Percentiles rank a stretch among this genome's conserved stretches.
These are phyloP conservation scores for Epichloe scottii DNA, from an alignment of 2,329 filamentous ascomycete species.

Conservation along the genomic window DNA sequence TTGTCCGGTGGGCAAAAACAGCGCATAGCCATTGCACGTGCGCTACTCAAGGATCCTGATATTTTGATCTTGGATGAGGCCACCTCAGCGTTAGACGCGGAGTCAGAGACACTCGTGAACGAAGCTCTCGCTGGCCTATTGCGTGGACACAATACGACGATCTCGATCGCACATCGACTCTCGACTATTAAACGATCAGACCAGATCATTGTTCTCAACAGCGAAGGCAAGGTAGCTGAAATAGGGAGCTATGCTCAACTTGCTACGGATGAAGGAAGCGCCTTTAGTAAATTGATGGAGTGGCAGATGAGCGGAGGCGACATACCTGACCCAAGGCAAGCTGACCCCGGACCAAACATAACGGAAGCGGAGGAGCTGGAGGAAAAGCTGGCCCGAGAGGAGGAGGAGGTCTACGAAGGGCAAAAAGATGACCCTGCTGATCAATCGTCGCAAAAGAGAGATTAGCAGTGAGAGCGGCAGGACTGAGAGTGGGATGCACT, in stretches of 20 bases:
- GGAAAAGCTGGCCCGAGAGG: slow-evolving; percentile 26
- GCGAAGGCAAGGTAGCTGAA: slow-evolving; percentile 81
- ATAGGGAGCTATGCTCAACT: slow-evolving; percentile 74
- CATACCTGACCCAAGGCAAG: slow-evolving; percentile 27
- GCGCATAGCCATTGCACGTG: slow-evolving; percentile 90
- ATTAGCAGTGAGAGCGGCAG: not conserved
- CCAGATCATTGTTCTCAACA: slow-evolving; percentile 80
- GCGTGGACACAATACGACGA: slow-evolving; percentile 82
- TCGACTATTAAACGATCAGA: slow-evolving; percentile 96
- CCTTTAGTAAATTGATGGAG: slow-evolving; percentile 94
- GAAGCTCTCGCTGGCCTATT: slow-evolving; percentile 73
- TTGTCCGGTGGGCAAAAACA: slow-evolving; percentile 96
- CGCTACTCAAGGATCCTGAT: slow-evolving; percentile 88
- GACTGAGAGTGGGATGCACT: not conserved
- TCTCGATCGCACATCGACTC: slow-evolving; percentile 90
- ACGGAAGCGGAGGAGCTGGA: slow-evolving; percentile 41
- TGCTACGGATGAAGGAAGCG: slow-evolving; percentile 59
- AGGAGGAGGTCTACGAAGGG: slow-evolving; percentile 4
- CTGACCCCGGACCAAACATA: slow-evolving; percentile 26
- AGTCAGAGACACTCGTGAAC: slow-evolving; percentile 94
- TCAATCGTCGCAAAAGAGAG: not conserved
- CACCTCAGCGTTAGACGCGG: slow-evolving; percentile 88
- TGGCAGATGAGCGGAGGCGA: slow-evolving; percentile 94
- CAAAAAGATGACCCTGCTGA: not conserved
- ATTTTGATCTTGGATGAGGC: slow-evolving; percentile 95